Conservation (phyloP, 305 asterid genomes). For the Fraxinus nigra region DNA sequence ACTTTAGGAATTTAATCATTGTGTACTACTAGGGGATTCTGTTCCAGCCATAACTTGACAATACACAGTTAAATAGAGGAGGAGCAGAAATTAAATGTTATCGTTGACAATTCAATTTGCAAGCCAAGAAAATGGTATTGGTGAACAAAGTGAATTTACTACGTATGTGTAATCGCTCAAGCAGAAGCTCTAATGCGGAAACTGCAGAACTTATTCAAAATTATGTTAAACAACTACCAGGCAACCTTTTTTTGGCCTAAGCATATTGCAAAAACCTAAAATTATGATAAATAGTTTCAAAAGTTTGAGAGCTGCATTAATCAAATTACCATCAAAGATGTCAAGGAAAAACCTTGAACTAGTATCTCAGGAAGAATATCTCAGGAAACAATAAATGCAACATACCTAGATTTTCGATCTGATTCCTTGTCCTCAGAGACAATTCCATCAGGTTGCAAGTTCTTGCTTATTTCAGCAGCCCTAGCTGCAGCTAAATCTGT, state of each 20-base stretch:
- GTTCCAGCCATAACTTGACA: not conserved
- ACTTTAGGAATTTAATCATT: not conserved
- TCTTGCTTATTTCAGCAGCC: slow-evolving; percentile 95
- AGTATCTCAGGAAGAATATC: not conserved
- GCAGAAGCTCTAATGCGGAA: not conserved
- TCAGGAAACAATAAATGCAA: not conserved
- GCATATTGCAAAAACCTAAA: not conserved
- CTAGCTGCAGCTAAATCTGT: slow-evolving; percentile 96
- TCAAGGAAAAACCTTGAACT: not conserved
- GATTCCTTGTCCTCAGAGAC: slow-evolving; percentile 51
- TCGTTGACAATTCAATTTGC: not conserved
- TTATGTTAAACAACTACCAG: not conserved
- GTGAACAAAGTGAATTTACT: not conserved
- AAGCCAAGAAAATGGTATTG: not conserved
- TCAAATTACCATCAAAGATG: not conserved
- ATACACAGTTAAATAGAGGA: not conserved
- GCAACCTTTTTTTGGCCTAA: not conserved
- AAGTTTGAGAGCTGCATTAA: not conserved
- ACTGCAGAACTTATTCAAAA: not conserved
- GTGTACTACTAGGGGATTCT: not conserved
- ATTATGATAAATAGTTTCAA: not conserved
- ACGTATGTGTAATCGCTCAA: not conserved
- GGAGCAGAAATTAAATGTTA: not conserved
- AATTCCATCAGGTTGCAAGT: slow-evolving; percentile 79
- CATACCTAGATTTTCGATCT: slow-evolving; percentile 66